Base-by-base conservation (phyloP, 2,329 filamentous ascomycete species). In the Elsinoe fawcettii region DNA sequence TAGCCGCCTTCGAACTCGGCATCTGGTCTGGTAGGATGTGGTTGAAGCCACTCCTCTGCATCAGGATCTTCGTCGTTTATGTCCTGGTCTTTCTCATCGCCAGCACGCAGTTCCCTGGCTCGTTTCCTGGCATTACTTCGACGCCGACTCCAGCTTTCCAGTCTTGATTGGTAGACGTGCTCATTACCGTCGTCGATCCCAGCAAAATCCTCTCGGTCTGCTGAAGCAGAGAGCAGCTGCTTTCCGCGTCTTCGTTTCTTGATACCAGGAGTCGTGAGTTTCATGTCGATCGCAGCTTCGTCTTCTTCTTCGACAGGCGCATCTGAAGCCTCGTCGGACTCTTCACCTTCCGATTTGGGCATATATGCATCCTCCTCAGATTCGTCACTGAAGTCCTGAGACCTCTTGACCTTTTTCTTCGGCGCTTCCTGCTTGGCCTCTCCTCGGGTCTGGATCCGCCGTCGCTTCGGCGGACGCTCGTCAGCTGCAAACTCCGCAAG, bases 111-210 rank as follows among this genome's bases (percentile, higher is more conserved):
- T 12, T 54, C 53, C 14, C 20, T 41, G 7, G 44, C 49, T 32
- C 61, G 66, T 62, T 70, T 73, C 58, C 87, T 76, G 49, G 86
- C 85, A 57, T 75, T 76, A 59, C 80, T 79, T 65, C 87, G 78
- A 61, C 80, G 75, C 47, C 78, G 74, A 1, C 87, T 79, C 93
- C 93, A 99, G 56, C 82, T 81, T 20, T 82, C 78, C 3, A 99
- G 70, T 41, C 93, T 82, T 44, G 76, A 75, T 65, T 89, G 86
- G 68, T 95, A 99, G 18, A 90, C 78, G 0, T 78, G 74, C 69
- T 96, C 91, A 59, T 95, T 87, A 0, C 93, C 95, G 69, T 99
- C 93, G 65, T 99, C 93, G 18, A 96, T 72, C 1, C 80, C 80
- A 11, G 78, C 76, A 27, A 86, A 70, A 63, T 84, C 81, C 63